Conservation (phyloP, 441 rosid species). For the Codiaeum variegatum region DNA sequence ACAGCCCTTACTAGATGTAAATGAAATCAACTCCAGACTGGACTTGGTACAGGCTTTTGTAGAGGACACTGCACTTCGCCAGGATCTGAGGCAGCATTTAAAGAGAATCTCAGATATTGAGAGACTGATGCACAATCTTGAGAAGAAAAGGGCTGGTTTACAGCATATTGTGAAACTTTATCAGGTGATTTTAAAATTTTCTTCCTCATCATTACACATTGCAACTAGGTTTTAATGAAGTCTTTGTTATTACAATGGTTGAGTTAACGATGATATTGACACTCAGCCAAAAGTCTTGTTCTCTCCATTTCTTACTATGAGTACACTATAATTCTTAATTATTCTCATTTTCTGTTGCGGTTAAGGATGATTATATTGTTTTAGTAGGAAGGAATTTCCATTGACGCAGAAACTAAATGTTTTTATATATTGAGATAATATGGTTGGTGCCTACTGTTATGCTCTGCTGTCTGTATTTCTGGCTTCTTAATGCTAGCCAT, state of each 20-base stretch:
- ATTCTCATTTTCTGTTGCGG: neutral
- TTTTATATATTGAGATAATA: neutral
- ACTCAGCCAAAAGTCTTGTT: constrained; percentile 6
- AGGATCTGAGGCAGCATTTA: constrained; percentile 91
- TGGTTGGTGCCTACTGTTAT: neutral
- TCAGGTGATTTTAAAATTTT: constrained; percentile 48
- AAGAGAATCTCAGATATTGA: constrained; percentile 87
- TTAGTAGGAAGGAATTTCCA: neutral
- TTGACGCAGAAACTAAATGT: neutral
- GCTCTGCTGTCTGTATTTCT: neutral
- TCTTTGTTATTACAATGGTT: constrained; percentile 4
- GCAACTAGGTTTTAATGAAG: constrained; percentile 3
- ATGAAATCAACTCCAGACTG: constrained; percentile 67
- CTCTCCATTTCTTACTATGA: neutral
- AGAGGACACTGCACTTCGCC: constrained; percentile 86
- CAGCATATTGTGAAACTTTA: constrained; percentile 89
- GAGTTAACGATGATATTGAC: neutral
- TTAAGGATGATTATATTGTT: neutral
- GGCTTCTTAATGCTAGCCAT: neutral
- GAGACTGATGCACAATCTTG: constrained; percentile 60
- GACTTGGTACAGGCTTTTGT: constrained; percentile 94
- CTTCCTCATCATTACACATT: neutral
- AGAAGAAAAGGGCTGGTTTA: constrained; percentile 71
- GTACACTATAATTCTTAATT: neutral
- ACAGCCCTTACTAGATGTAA: constrained; percentile 81